Percentiles rank a stretch among this genome's conserved stretches.
phyloP scores from a whole-genome alignment of 2,329 filamentous ascomycete genomes.

The Phaeosphaeriaceae sp. region DNA sequence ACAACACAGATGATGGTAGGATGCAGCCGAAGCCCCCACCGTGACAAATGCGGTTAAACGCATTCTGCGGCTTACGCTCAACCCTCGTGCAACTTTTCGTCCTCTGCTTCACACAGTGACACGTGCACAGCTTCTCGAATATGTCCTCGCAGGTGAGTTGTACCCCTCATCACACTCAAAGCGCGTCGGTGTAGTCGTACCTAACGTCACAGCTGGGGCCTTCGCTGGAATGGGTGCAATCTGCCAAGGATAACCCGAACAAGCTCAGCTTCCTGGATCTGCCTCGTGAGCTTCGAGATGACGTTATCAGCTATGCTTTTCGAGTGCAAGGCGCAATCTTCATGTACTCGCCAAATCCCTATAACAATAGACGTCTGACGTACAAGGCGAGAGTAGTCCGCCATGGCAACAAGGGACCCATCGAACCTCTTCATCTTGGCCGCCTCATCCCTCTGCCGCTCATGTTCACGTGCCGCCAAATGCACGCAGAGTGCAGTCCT shows the following conservation, averaged over 20 bases:
- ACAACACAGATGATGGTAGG: background rate
- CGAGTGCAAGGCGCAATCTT: constrained; percentile 36
- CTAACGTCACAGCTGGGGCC: constrained; percentile 4
- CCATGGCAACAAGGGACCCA: constrained; percentile 28
- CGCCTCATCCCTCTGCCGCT: constrained; percentile 27
- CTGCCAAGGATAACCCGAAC: constrained; percentile 18
- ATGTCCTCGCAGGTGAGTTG: background rate
- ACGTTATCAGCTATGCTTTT: constrained; percentile 32
- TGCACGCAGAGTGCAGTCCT: constrained; percentile 51
- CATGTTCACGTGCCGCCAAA: constrained; percentile 50
- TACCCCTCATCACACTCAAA: no score
- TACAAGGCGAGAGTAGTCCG: constrained; percentile 32
- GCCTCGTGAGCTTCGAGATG: constrained; percentile 39
- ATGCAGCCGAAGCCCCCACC: background rate
- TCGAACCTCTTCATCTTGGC: constrained; percentile 27
- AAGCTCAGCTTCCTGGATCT: constrained; percentile 37
- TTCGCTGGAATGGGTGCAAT: constrained; percentile 26
- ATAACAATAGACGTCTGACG: constrained; percentile 11
- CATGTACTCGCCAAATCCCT: constrained; percentile 29
- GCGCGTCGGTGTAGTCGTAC: background rate
- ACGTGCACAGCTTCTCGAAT: background rate
- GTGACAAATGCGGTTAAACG: background rate
- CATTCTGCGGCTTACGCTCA: background rate
- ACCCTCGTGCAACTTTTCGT: background rate
- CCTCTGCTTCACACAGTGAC: background rate